Evolutionary conservation across 1,284 basidiomycete species (phyloP), one percentile per base, ranked within the genome.

Genomic region (Ceratobasidium sp.): DNA sequence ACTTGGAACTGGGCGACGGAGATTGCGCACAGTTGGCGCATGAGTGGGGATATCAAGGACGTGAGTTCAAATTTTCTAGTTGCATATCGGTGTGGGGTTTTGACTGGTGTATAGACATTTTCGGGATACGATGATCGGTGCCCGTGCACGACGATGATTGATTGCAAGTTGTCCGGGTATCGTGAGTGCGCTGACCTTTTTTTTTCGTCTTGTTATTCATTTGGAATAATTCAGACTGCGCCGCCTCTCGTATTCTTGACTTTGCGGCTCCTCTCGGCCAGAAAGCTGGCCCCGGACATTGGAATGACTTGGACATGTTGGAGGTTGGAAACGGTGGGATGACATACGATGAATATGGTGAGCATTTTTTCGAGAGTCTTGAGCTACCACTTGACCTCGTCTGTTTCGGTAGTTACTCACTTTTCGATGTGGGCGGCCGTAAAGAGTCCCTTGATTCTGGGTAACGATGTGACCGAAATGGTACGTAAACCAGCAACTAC

Each of bases 1-100:
- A 84, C 87, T 0, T 88, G 88, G 85, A 88, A 88, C 78, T 88
- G 87, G 82, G 87, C 85, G 14, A 80, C 82, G 18, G 85, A 86
- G 65, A 85, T 88, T 27, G 86, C 86, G 12, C 87, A 88, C 79
- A 85, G 85, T 68, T 89, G 85, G 86, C 83, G 88, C 8, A 87
- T 88, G 57, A 86, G 85, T 5, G 87, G 87, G 2, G 87, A 87
- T 78, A 85, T 87, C 65, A 82, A 83, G 68, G 86, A 87, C 69
- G 85, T 86, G 69, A 73, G 84, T 77, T 38, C 7, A 27, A 10
- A 8, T 33, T 7, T 44, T 14, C 33, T 44, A 23, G 8, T 54
- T 10, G 27, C 41, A 73, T 27, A 16, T 69, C 27, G 27, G 75
- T 35, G n/a, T 57, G 35, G 8, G 38, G 38, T 38, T 38, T 38